These are phyloP conservation scores for Cyclostephanos tholiformis DNA, from an alignment of 108 stramenopile species.

Conservation along the genomic window DNA sequence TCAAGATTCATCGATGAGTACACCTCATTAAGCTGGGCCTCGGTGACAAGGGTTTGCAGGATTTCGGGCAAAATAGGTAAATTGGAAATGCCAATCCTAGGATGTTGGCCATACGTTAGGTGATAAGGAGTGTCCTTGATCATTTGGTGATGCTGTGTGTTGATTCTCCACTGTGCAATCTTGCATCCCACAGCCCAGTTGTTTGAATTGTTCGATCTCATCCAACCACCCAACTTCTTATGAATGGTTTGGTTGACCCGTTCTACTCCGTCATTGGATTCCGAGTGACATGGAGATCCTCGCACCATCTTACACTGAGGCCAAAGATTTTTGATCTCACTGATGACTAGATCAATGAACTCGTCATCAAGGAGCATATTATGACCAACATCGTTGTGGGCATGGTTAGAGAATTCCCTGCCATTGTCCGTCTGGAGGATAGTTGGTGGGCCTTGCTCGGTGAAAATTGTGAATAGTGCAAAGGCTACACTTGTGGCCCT, in stretches of 20 bases:
- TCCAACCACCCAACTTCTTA: slow-evolving; percentile 1
- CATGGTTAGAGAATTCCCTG: too few species aligned
- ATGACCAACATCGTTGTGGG: not conserved
- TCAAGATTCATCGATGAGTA: too few species aligned
- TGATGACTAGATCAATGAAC: not conserved
- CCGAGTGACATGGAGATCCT: not conserved
- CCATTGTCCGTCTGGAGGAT: too few species aligned
- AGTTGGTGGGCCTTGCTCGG: not conserved
- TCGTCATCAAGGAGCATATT: not conserved
- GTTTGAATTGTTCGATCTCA: not conserved
- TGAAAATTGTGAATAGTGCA: slow-evolving; percentile 12
- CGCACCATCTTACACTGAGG: not conserved
- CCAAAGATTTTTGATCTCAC: not conserved
- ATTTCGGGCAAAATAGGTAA: too few species aligned
- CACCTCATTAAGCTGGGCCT: too few species aligned
- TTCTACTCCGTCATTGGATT: too few species aligned
- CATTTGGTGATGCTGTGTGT: too few species aligned
- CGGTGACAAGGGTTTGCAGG: too few species aligned
- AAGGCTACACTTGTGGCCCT: slow-evolving; percentile 3
- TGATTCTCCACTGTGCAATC: too few species aligned
- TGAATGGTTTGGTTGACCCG: not conserved
- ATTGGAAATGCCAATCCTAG: too few species aligned
- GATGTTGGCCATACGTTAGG: too few species aligned
- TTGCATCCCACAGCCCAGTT: not conserved
- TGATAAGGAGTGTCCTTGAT: too few species aligned